Evolutionary conservation across 2,329 filamentous ascomycete genomes (phyloP).

Genomic region (Colletotrichum paranaense): DNA sequence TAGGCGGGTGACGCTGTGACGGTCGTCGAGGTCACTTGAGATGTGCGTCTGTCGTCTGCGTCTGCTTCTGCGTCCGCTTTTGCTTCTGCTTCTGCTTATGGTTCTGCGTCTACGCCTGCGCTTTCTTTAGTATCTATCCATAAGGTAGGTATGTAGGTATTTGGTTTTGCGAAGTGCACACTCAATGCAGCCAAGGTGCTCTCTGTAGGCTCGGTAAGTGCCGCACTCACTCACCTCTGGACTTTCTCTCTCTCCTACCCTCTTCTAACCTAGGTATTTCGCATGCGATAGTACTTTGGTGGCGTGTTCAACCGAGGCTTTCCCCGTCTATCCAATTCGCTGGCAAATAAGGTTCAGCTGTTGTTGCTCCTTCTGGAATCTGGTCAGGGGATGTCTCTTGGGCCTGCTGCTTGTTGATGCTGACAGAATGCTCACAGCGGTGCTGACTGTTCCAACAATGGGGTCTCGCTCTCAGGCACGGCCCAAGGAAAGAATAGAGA

Average conservation of each 20-base stretch:
- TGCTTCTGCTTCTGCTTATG: too few relatives aligned
- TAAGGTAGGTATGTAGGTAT: background rate
- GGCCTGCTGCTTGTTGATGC: constrained; percentile 1
- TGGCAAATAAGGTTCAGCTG: background rate
- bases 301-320: background rate
- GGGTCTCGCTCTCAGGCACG: background rate
- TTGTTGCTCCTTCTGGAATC: background rate
- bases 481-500: background rate
- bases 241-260: background rate
- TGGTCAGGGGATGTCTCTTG: background rate
- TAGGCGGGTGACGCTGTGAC: background rate
- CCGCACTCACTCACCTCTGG: background rate
- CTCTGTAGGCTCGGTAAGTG: background rate
- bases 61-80: too few relatives aligned
- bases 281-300: background rate
- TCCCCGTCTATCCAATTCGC: background rate
- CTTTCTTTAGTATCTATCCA: background rate
- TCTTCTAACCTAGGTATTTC: background rate
- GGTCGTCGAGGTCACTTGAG: background rate
- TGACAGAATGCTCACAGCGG: background rate
- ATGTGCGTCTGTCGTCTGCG: background rate
- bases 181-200: too few relatives aligned
- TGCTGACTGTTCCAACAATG: background rate
- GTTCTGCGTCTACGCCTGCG: background rate
- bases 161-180: background rate